Evolutionary conservation across 1,284 basidiomycete genomes (phyloP), one percentile per base, ranked within the genome.

Genomic region (Ustilago hordei): DNA sequence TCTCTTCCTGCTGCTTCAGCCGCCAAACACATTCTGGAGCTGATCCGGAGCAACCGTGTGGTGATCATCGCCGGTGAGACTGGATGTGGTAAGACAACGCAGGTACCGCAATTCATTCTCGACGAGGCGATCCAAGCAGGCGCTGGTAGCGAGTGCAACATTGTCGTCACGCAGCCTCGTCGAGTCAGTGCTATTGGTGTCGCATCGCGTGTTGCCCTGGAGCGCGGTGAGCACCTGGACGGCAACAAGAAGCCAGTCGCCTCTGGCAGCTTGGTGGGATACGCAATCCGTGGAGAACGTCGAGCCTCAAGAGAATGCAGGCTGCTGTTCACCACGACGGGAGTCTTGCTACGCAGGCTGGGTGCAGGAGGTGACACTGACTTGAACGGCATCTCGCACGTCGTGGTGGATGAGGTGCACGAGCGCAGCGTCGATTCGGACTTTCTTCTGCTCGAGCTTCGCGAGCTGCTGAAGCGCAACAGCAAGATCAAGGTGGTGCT

Each of bases 331-430:
- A 95, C 94, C 81, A 98, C 95, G 0, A 98, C 94, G 4, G 95
- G 95, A 88, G 92, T 98, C 43, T 90, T 95, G 1, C 89, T 98
- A 38, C 89, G 94, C 62, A 90, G 94, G 13, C 87, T 98, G 8
- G 80, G 79, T n/a, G 90, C 88, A 0, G 86, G 91, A n/a, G 88
- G 88, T 15, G 94, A 94, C 55, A 91, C 93, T 45, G 90, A 90
- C 61, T 87, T 98, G 17, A 85, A 89, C 32, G 89, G 90, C 55
- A 90, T 95, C 55, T 92, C 92, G 7, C 95, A 97, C 87, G 89
- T 98, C 36, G 88, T 98, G 53, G 93, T 98, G 13, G 95, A 98
- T 81, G 95, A 98, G 89, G 93, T 94, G 36, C 95, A 96, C 84
- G 94, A 96, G 87, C 90, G 95, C 59, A 94, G 93, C 15, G 90